Evolutionary conservation across 2,329 filamentous ascomycete genomes (phyloP).

Genomic region (Beauveria varroae): DNA sequence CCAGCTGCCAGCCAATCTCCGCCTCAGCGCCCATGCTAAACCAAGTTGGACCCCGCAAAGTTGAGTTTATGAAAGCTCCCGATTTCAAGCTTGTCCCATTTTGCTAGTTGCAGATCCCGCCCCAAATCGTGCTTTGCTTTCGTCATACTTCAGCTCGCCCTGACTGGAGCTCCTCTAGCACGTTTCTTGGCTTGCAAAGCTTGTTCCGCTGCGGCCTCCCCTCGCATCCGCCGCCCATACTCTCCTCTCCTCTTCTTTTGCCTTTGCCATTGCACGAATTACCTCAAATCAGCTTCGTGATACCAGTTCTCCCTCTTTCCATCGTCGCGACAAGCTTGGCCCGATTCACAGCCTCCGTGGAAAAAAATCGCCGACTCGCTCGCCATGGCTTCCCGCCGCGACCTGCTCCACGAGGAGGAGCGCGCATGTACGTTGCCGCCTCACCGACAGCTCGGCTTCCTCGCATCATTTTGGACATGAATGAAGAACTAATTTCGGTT

Average conservation of each 20-base stretch:
- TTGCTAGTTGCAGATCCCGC: neutral
- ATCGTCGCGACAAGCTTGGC: neutral
- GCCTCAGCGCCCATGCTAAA: neutral
- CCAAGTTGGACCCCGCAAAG: neutral
- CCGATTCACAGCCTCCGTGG: no score
- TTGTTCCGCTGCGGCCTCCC: neutral
- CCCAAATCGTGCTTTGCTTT: neutral
- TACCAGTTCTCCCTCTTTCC: neutral
- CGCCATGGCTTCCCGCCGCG: constrained; percentile 4
- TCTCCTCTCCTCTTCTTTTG: neutral
- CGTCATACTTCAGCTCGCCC: neutral
- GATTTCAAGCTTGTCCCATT: neutral
- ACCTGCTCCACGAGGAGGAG: constrained; percentile 12
- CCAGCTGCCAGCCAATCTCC: neutral
- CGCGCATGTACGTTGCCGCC: constrained; percentile 3
- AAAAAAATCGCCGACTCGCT: neutral
- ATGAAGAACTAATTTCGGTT: no score
- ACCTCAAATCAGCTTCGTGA: neutral
- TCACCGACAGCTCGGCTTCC: neutral
- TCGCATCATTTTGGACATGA: no score
- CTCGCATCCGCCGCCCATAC: neutral
- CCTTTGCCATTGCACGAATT: neutral
- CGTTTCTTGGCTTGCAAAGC: no score
- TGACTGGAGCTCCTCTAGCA: no score
- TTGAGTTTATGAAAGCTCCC: neutral